These are phyloP conservation scores for Schizothecium vesticola DNA, from an alignment of 495 filamentous ascomycete species.

Conservation along the genomic window DNA sequence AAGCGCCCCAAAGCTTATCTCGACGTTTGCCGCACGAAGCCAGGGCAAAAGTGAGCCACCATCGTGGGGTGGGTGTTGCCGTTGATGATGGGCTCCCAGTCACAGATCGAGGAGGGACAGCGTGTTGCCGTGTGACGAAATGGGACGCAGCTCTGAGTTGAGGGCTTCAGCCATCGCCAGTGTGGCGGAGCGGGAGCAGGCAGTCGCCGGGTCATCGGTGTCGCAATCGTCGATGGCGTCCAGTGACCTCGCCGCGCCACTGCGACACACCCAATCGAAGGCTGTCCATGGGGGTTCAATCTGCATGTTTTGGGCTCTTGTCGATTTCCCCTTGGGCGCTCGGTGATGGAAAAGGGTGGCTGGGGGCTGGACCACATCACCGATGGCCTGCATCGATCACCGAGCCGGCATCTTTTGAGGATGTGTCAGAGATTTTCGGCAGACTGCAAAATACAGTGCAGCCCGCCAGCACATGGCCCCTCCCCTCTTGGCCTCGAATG, in stretches of 20 bases:
- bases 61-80: background rate
- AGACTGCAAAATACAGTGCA: no score
- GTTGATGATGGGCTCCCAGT: background rate
- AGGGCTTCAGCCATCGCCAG: background rate
- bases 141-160: no score
- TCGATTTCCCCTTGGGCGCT: background rate
- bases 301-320: no score
- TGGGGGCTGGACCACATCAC: background rate
- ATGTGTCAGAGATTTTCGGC: background rate
- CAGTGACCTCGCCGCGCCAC: background rate
- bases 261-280: background rate
- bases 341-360: background rate
- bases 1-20: background rate
- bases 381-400: background rate
- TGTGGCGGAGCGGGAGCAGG: background rate
- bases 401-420: background rate
- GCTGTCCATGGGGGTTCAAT: background rate
- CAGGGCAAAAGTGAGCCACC: background rate
- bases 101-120: background rate
- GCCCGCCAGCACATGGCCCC: background rate
- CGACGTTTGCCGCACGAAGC: background rate
- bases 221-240: background rate
- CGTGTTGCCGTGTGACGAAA: background rate
- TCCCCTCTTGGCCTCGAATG: background rate
- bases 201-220: background rate